phyloP scores from a whole-genome alignment of 768 basidiomycete genomes.

The Calocybe cyanea region DNA sequence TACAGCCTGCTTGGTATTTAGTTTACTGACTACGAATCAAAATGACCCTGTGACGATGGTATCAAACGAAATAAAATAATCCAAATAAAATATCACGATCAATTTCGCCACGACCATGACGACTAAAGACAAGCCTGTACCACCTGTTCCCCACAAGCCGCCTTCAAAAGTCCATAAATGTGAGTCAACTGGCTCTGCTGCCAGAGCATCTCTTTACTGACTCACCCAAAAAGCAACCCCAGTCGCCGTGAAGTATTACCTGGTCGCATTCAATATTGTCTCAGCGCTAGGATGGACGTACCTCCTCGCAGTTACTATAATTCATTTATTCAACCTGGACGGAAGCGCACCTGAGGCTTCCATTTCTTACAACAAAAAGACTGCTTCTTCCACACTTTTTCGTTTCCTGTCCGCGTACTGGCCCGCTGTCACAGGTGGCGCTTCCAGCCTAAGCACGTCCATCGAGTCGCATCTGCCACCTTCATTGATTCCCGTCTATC shows the following conservation, averaged over 20 bases:
- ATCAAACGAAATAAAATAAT: too few relatives aligned
- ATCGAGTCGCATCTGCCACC: slow-evolving; percentile 37
- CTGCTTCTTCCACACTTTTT: slow-evolving; percentile 34
- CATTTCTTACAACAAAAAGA: slow-evolving; percentile 14
- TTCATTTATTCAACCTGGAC: slow-evolving; percentile 45
- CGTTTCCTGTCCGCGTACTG: slow-evolving; percentile 33
- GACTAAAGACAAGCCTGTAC: too few relatives aligned
- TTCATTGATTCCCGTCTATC: slow-evolving; percentile 38
- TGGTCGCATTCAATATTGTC: slow-evolving; percentile 73
- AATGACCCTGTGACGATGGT: too few relatives aligned
- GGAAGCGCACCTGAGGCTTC: slow-evolving; percentile 29
- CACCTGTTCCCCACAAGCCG: slow-evolving; percentile 3
- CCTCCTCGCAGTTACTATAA: slow-evolving; percentile 55
- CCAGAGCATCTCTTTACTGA: not conserved
- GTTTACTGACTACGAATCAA: too few relatives aligned
- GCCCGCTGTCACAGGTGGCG: slow-evolving; percentile 17
- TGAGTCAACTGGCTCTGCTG: slow-evolving; percentile 8
- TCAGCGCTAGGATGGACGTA: slow-evolving; percentile 75
- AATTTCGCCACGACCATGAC: too few relatives aligned
- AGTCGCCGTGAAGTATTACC: slow-evolving; percentile 49
- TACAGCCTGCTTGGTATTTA: too few relatives aligned
- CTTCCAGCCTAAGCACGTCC: slow-evolving; percentile 14
- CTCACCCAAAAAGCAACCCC: slow-evolving; percentile 18
- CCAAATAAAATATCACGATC: too few relatives aligned
- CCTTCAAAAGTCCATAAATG: too few relatives aligned